These are phyloP conservation scores for Filobasidium floriforme DNA, from an alignment of 768 basidiomycete species.

Conservation along the genomic window DNA sequence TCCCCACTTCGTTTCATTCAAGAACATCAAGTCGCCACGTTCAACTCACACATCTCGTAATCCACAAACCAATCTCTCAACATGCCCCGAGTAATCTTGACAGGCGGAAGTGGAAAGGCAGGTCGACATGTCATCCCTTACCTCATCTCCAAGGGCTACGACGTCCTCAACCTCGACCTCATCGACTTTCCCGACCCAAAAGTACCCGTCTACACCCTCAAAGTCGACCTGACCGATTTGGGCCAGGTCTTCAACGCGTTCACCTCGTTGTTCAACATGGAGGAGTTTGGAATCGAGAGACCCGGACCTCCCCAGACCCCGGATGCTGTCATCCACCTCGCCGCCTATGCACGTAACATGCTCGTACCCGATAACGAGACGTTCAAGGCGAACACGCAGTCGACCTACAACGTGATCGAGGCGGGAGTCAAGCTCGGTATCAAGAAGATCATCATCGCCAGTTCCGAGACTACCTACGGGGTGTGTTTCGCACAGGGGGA, in stretches of 20 bases:
- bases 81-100: conserved; percentile 36
- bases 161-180: conserved; percentile 43
- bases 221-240: conserved; percentile 37
- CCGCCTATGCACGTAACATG: conserved; percentile 40
- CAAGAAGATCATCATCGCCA: conserved; percentile 39
- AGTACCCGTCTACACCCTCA: conserved; percentile 36
- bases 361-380: conserved; percentile 39
- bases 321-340: conserved; percentile 41
- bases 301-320: conserved; percentile 16
- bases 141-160: conserved; percentile 36
- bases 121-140: conserved; percentile 41
- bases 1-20: no score
- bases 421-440: conserved; percentile 41
- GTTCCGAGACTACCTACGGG: conserved; percentile 38
- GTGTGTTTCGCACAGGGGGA: conserved; percentile 44
- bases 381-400: conserved; percentile 33
- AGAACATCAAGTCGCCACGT: background rate
- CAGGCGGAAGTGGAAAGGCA: conserved; percentile 42
- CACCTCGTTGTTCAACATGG: conserved; percentile 33
- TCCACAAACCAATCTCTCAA: background rate
- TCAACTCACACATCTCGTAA: background rate
- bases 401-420: conserved; percentile 43
- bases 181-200: conserved; percentile 32
- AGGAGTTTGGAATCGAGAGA: conserved; percentile 33
- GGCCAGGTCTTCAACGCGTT: conserved; percentile 44